Evolutionary conservation across 352 stramenopile species (phyloP).

Genomic region (Peronospora destructor): DNA sequence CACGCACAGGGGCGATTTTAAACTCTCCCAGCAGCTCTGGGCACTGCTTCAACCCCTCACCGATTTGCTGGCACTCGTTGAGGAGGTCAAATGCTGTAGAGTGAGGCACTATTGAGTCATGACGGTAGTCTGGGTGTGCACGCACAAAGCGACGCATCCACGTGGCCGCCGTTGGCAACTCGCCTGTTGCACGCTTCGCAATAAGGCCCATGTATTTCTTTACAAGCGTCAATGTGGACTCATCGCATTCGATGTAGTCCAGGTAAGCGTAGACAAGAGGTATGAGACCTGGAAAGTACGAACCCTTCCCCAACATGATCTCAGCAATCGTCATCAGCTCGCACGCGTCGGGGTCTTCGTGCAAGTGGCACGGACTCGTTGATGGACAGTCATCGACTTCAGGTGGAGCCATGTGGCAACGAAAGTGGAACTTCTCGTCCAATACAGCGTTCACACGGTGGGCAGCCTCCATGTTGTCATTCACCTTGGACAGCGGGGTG

Average conservation of each 20-base stretch:
- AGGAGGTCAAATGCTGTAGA: conserved; percentile 91
- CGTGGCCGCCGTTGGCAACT: conserved; percentile 93
- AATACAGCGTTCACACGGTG: conserved; percentile 92
- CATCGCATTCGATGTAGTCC: conserved; percentile 96
- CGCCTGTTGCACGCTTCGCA: conserved; percentile 89
- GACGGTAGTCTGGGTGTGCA: conserved; percentile 91
- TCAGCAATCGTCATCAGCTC: conserved; percentile 97
- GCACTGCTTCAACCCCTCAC: conserved; percentile 87
- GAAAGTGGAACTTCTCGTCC: conserved; percentile 97
- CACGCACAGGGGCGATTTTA: conserved; percentile 88
- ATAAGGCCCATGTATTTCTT: conserved; percentile 87
- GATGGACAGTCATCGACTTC: conserved; percentile 61
- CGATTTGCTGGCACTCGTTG: conserved; percentile 93
- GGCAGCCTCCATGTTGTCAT: conserved; percentile 99
- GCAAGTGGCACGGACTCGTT: conserved; percentile 35
- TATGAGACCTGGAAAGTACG: conserved; percentile 95
- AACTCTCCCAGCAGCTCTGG: conserved; percentile 91
- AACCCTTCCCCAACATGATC: conserved; percentile 94
- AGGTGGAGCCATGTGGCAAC: conserved; percentile 90
- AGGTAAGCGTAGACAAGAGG: conserved; percentile 95
- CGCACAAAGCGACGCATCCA: conserved; percentile 96
- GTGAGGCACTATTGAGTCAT: conserved; percentile 89
- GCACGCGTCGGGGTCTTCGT: conserved; percentile 56
- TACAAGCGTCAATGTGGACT: conserved; percentile 74
- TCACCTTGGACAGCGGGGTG: conserved; percentile 95